phyloP scores from a whole-genome alignment of 179 eudicot species.

The Silene noctiflora region DNA sequence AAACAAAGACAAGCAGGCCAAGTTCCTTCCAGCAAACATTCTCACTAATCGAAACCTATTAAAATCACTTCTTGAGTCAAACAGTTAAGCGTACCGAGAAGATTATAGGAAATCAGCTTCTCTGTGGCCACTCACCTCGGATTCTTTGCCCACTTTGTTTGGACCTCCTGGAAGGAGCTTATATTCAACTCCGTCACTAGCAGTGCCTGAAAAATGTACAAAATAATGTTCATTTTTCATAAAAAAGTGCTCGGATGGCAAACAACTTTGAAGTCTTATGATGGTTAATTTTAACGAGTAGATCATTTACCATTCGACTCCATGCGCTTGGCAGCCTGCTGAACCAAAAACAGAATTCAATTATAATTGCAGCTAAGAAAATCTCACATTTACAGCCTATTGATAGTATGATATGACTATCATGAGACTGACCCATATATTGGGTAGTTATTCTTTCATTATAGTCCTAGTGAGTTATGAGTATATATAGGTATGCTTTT shows the following conservation, averaged over 20 bases:
- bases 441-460: too few species aligned
- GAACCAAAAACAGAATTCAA: constrained; percentile 27
- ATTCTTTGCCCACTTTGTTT: constrained; percentile 37
- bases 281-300: constrained; percentile 1
- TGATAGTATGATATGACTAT: too few species aligned
- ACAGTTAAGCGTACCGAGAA: not conserved
- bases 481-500: too few species aligned
- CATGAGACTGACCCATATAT: too few species aligned
- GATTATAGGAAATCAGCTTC: not conserved
- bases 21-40: constrained; percentile 84
- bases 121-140: constrained; percentile 34
- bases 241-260: not conserved
- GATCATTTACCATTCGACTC: constrained; percentile 52
- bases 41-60: constrained; percentile 53
- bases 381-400: too few species aligned
- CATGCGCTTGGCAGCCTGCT: constrained; percentile 62
- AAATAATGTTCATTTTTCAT: not conserved
- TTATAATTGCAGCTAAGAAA: not conserved
- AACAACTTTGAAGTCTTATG: not conserved
- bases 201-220: constrained; percentile 32
- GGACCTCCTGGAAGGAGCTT: constrained; percentile 79
- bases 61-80: constrained; percentile 24
- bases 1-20: constrained; percentile 71
- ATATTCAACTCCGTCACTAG: constrained; percentile 54
- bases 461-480: too few species aligned